Evolutionary conservation across 2,329 filamentous ascomycete genomes (phyloP), one percentile per base, ranked within the genome.

Genomic region (Chaetomiaceae sp.): DNA sequence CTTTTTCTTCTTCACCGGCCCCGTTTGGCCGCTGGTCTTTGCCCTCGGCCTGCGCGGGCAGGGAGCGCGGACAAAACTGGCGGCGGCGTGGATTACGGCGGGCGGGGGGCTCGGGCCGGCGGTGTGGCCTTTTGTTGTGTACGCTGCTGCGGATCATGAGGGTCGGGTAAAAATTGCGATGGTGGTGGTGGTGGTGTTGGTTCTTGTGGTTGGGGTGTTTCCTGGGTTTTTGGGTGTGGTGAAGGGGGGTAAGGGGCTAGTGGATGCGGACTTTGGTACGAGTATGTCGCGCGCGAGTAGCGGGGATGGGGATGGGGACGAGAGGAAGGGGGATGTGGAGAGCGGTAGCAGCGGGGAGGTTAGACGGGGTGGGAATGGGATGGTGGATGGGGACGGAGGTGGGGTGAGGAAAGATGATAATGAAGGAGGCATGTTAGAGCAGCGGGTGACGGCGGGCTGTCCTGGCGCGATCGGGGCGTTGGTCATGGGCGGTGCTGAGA

Each of bases 1-100:
- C 22, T 84, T 86, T 53, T 83, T 88, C 54, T 88, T 94, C 64
- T 88, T 86, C 59, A 87, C 91, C 63, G 86, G 83, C 0, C 87
- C 88, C 42, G 79, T 88, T 56, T 95, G 87, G 72, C 88, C 89
- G 0, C 81, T 90, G 2, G 82, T 93, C 49, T 88, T 89, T 55
- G 81, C 86, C 3, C 75, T 93, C 11, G 86, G 84, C 3, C 81
- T 95, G 49, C 79, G 87, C 3, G 88, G 88, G 1, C 78, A 94
- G 40, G 88, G 88, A 0, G 75, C 78, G n/a, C 76, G 87, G 54
- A 89, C 85, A 4, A 94, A 94, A 67, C 76, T 83, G 38, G 87
- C 84, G 0, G 83, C 84, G 0, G 84, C 84, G 1, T 86, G 80
- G 63, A 82, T 94, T 53, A 86, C 90, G 2, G 87, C 83, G 62